Conservation (phyloP, 169 alveolate genomes). For the Plasmodium sp. region DNA sequence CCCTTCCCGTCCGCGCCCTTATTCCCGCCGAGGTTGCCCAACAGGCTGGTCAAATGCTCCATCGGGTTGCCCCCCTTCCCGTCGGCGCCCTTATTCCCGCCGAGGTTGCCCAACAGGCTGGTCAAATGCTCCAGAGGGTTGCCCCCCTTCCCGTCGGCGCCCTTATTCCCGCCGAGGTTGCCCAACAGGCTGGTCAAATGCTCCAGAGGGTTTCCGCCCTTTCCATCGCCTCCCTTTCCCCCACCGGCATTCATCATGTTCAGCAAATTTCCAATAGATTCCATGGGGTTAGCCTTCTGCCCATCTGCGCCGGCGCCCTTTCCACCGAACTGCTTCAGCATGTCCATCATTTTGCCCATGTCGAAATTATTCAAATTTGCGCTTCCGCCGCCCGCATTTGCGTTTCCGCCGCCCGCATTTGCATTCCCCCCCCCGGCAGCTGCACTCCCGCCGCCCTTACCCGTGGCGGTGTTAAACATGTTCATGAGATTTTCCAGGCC, state of each 20-base stretch:
- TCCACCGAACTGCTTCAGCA: not conserved
- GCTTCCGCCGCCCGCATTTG: not conserved
- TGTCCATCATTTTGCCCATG: slow-evolving; percentile 18
- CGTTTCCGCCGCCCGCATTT: not conserved
- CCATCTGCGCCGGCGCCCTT: not conserved
- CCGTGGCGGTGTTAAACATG: not conserved
- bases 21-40: not conserved
- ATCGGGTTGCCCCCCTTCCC: not conserved
- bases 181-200: not conserved
- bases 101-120: not conserved
- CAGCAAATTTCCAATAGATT: not conserved
- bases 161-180: not conserved
- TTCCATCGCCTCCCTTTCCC: slow-evolving; percentile 8
- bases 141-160: slow-evolving; percentile 6
- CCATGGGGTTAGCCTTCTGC: slow-evolving; percentile 3
- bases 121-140: not conserved
- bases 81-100: not conserved
- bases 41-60: not conserved
- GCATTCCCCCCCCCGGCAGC: too few species aligned
- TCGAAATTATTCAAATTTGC: not conserved
- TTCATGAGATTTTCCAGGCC: slow-evolving; percentile 12
- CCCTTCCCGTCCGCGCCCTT: not conserved
- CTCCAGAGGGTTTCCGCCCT: not conserved
- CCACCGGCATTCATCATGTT: not conserved
- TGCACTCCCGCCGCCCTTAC: not conserved